Conservation (phyloP, 441 rosid species). For the Kokia cookei region DNA sequence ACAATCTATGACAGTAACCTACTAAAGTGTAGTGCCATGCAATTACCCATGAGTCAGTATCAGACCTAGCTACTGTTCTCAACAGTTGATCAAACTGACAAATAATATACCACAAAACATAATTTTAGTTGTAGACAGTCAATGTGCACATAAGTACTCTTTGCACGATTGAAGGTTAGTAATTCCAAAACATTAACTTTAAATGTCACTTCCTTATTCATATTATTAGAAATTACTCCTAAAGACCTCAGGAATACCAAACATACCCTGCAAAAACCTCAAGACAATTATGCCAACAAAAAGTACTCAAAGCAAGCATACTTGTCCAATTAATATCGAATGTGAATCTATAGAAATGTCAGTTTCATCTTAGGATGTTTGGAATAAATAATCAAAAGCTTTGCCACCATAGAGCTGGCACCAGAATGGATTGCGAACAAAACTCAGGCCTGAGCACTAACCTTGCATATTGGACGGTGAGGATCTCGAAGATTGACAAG, state of each 20-base stretch:
- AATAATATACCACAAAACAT: neutral
- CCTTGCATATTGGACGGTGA: conserved; percentile 70
- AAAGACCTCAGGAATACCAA: neutral
- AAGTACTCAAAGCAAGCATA: neutral
- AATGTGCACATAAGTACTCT: neutral
- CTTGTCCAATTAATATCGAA: neutral
- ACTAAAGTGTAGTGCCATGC: neutral
- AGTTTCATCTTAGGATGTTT: neutral
- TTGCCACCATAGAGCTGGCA: neutral
- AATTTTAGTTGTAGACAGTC: neutral
- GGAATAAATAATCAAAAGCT: neutral
- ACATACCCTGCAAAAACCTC: neutral
- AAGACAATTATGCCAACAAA: neutral
- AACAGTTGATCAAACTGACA: neutral
- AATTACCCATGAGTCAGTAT: neutral
- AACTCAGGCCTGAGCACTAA: neutral
- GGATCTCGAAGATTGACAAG: conserved; percentile 55
- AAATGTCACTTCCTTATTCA: neutral
- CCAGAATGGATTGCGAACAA: neutral
- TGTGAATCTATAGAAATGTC: neutral
- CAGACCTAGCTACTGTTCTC: neutral
- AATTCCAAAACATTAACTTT: neutral
- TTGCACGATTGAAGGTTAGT: neutral
- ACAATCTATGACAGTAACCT: neutral
- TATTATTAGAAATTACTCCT: neutral